These are phyloP conservation scores for Petunia hybrid DNA, from an alignment of 305 asterid genomes.

Conservation along the genomic window DNA sequence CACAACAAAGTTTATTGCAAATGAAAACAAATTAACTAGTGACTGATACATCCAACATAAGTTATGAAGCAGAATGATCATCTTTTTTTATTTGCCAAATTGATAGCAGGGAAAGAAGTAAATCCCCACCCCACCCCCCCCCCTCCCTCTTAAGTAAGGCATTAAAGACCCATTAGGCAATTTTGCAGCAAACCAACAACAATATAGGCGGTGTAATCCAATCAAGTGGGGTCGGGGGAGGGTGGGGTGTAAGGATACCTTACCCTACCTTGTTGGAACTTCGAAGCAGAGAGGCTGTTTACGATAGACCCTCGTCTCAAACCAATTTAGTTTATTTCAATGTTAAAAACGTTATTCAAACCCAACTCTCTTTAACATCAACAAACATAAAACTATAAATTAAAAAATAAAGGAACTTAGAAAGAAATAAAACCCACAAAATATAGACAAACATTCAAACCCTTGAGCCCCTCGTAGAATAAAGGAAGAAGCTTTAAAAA, in stretches of 20 bases:
- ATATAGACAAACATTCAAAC: background rate
- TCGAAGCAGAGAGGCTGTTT: too few relatives aligned
- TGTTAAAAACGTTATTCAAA: too few relatives aligned
- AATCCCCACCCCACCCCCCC: background rate
- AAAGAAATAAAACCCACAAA: background rate
- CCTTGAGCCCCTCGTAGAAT: background rate
- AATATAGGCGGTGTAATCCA: too few relatives aligned
- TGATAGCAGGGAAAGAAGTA: conserved; percentile 2
- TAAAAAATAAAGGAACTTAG: background rate
- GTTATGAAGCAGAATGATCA: background rate
- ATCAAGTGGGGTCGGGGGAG: too few relatives aligned
- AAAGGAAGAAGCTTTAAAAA: background rate
- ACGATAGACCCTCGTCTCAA: too few relatives aligned
- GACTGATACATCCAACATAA: background rate
- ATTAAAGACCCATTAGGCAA: background rate
- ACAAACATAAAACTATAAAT: too few relatives aligned
- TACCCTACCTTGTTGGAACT: too few relatives aligned
- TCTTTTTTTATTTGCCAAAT: background rate
- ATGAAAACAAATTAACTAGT: background rate
- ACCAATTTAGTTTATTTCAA: too few relatives aligned
- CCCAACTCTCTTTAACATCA: too few relatives aligned
- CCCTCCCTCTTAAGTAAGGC: background rate
- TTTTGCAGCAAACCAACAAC: background rate
- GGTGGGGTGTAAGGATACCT: too few relatives aligned
- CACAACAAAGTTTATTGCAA: background rate